These are phyloP conservation scores for Clarireedia homoeocarpa DNA, from an alignment of 2,329 filamentous ascomycete species.

Conservation along the genomic window DNA sequence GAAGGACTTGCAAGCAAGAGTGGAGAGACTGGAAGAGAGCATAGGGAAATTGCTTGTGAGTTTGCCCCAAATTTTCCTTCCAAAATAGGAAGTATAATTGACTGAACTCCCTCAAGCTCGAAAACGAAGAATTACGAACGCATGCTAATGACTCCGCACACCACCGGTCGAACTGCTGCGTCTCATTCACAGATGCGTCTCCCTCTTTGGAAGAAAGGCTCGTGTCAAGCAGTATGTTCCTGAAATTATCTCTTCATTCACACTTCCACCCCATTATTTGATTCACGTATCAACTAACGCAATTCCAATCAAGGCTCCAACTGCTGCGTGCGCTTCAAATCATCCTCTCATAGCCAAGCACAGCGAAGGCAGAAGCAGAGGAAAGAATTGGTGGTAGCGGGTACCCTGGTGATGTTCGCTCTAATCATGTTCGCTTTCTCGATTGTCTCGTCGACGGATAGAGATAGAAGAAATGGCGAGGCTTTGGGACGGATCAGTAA, in stretches of 20 bases:
- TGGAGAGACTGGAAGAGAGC: constrained; percentile 25
- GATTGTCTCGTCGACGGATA: too few species aligned
- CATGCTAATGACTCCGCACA: background rate
- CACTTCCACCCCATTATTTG: background rate
- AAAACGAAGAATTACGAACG: constrained; percentile 2
- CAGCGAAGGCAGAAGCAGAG: background rate
- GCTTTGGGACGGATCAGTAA: too few species aligned
- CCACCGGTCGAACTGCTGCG: constrained; percentile 20
- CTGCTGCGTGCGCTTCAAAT: constrained; percentile 18
- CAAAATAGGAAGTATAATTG: too few species aligned
- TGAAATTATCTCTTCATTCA: background rate
- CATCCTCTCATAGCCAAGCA: background rate
- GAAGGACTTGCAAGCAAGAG: constrained; percentile 17
- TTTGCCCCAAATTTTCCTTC: background rate
- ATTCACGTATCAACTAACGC: background rate
- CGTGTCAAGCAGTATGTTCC: background rate
- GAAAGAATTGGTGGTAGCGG: background rate
- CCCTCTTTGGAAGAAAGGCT: constrained; percentile 16
- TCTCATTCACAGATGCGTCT: constrained; percentile 21
- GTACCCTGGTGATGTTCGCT: background rate
- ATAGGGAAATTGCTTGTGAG: constrained; percentile 21
- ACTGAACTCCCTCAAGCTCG: background rate
- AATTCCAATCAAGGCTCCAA: constrained; percentile 8
- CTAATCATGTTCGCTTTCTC: background rate
- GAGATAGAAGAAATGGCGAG: too few species aligned